phyloP scores from a whole-genome alignment of 352 stramenopile genomes.

The Phytophthora pinifolia region DNA sequence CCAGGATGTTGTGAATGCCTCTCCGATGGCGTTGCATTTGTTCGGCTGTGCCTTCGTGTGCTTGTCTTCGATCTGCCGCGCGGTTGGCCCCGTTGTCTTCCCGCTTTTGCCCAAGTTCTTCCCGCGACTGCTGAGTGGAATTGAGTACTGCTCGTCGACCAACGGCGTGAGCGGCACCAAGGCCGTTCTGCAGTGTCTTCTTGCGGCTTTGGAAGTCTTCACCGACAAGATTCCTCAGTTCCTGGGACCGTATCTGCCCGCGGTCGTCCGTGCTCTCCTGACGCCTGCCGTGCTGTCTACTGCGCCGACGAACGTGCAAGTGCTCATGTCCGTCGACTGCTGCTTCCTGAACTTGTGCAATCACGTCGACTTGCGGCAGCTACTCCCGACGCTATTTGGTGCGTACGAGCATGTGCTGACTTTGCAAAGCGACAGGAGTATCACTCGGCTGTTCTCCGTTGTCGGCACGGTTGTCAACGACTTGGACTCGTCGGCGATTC shows the following conservation, averaged over 20 bases:
- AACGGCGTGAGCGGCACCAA: slow-evolving; percentile 30
- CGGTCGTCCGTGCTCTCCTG: slow-evolving; percentile 63
- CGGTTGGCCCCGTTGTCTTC: slow-evolving; percentile 71
- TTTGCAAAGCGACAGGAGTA: slow-evolving; percentile 46
- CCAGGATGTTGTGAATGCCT: slow-evolving; percentile 45
- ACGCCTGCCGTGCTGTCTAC: slow-evolving; percentile 46
- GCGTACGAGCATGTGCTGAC: slow-evolving; percentile 66
- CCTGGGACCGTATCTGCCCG: slow-evolving; percentile 70
- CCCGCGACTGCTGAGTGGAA: slow-evolving; percentile 62
- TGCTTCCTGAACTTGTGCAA: slow-evolving; percentile 69
- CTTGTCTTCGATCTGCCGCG: slow-evolving; percentile 72
- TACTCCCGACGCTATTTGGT: slow-evolving; percentile 70
- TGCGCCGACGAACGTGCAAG: slow-evolving; percentile 25
- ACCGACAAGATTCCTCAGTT: slow-evolving; percentile 86
- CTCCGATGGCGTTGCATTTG: slow-evolving; percentile 67
- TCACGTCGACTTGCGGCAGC: slow-evolving; percentile 70
- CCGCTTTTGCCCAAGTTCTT: slow-evolving; percentile 86
- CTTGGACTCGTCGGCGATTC: slow-evolving; percentile 53
- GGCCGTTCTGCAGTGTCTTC: slow-evolving; percentile 74
- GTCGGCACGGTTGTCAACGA: slow-evolving; percentile 62
- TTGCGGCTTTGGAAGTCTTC: slow-evolving; percentile 78
- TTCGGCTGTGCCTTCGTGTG: slow-evolving; percentile 83
- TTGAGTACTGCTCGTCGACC: slow-evolving; percentile 50
- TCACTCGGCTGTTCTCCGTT: slow-evolving; percentile 71
- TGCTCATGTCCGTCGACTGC: slow-evolving; percentile 64